Conservation (phyloP, 805 yeast species). For the Candida fluviatilis region DNA sequence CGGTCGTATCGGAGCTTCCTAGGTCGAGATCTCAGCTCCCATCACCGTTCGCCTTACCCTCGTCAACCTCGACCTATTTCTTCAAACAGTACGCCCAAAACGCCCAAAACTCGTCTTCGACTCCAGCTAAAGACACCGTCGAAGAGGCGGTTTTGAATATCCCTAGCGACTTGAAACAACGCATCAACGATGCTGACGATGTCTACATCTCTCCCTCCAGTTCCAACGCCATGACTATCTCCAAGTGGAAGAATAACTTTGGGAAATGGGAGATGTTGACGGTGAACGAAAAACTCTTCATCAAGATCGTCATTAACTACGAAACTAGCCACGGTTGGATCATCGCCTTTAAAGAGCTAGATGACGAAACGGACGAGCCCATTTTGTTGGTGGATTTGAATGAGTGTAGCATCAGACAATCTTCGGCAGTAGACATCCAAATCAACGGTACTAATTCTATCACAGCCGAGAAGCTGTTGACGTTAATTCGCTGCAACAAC, state of each 20-base stretch:
- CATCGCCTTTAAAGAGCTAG: conserved; percentile 37
- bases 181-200: conserved; percentile 34
- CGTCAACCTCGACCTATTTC: conserved; percentile 37
- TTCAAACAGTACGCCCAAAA: conserved; percentile 25
- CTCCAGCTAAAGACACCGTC: not conserved
- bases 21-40: conserved; percentile 17
- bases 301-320: conserved; percentile 37
- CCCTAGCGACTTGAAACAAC: conserved; percentile 32
- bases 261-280: conserved; percentile 46
- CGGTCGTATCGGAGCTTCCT: conserved; percentile 10
- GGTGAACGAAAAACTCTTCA: conserved; percentile 29
- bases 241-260: conserved; percentile 38
- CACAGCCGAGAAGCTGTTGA: conserved; percentile 20
- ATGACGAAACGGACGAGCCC: conserved; percentile 32
- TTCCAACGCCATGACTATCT: conserved; percentile 35
- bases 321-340: conserved; percentile 33
- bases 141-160: conserved; percentile 22
- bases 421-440: conserved; percentile 39
- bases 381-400: conserved; percentile 28
- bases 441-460: conserved; percentile 29
- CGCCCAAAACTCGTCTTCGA: conserved; percentile 2
- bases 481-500: conserved; percentile 32
- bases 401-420: conserved; percentile 24
- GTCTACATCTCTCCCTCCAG: conserved; percentile 31
- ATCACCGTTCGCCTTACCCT: conserved; percentile 43